These are phyloP conservation scores for Colletotrichum limetticola DNA, from an alignment of 2,329 filamentous ascomycete species.

Conservation along the genomic window DNA sequence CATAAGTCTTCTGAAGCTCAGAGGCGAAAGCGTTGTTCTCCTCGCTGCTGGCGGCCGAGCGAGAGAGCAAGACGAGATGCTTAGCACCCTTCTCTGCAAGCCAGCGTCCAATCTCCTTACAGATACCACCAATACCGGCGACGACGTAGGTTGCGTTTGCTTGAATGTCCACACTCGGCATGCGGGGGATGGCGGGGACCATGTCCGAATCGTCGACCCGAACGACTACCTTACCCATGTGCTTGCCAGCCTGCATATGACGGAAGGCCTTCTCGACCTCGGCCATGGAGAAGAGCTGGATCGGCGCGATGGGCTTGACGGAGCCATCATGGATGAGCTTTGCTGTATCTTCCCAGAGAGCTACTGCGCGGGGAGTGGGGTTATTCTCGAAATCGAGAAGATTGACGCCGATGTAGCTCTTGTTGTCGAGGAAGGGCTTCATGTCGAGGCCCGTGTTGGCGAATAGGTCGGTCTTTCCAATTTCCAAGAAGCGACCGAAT, in stretches of 20 bases:
- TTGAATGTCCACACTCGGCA: conserved; percentile 2
- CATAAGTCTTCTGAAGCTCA: conserved; percentile 16
- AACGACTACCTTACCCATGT: conserved; percentile 51
- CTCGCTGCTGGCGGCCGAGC: conserved; percentile 36
- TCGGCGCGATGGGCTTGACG: conserved; percentile 42
- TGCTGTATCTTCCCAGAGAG: conserved; percentile 37
- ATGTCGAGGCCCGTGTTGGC: conserved; percentile 58
- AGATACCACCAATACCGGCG: conserved; percentile 26
- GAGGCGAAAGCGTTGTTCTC: conserved; percentile 28
- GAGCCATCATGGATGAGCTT: conserved; percentile 35
- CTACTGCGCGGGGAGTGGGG: conserved; percentile 41
- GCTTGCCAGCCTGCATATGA: conserved; percentile 48
- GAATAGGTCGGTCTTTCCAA: conserved; percentile 52
- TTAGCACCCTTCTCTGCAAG: conserved; percentile 44
- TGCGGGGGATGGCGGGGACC: conserved; percentile 11
- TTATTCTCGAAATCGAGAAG: conserved; percentile 40
- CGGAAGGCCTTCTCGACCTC: conserved; percentile 48
- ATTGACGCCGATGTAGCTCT: conserved; percentile 58
- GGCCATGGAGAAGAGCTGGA: conserved; percentile 40
- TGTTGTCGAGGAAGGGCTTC: conserved; percentile 56
- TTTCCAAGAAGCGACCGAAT: conserved; percentile 58
- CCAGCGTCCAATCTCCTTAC: conserved; percentile 38
- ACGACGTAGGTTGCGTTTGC: conserved; percentile 27
- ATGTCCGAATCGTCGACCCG: conserved; percentile 12
- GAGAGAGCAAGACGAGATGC: conserved; percentile 42